A percentile compares a stretch with the other conserved stretches of the same genome.
phyloP scores from a whole-genome alignment of 129 eudicot species.

The Silybum marianum region DNA sequence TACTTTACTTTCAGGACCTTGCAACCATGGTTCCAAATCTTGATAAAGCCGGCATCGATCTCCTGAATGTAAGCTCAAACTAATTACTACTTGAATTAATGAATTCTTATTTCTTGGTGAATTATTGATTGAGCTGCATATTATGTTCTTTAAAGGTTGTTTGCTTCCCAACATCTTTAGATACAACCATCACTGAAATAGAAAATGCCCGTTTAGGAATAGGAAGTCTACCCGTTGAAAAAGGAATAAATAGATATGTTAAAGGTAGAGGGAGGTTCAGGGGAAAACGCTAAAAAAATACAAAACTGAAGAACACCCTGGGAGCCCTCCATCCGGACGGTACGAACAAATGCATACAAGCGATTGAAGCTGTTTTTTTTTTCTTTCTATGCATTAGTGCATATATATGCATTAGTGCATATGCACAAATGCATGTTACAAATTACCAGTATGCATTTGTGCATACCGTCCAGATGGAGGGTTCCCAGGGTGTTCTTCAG shows the following conservation, averaged over 20 bases:
- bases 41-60: slow-evolving; percentile 82
- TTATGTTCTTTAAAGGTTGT: neutral
- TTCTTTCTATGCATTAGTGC: too few relatives aligned
- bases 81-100: neutral
- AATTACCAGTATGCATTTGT: too few relatives aligned
- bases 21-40: slow-evolving; percentile 80
- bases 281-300: too few relatives aligned
- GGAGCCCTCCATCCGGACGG: too few relatives aligned
- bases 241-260: neutral
- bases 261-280: neutral
- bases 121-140: neutral
- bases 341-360: too few relatives aligned
- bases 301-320: too few relatives aligned
- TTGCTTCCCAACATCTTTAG: neutral
- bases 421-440: too few relatives aligned
- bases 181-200: neutral
- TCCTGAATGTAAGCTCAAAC: slow-evolving; percentile 63
- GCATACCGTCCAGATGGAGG: too few relatives aligned
- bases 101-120: neutral
- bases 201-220: neutral
- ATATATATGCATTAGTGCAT: too few relatives aligned
- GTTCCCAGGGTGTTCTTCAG: too few relatives aligned
- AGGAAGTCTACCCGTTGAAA: neutral
- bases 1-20: slow-evolving; percentile 60
- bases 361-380: too few relatives aligned